Conservation (phyloP, 2,329 filamentous ascomycete species). For the Xylaria sp. region DNA sequence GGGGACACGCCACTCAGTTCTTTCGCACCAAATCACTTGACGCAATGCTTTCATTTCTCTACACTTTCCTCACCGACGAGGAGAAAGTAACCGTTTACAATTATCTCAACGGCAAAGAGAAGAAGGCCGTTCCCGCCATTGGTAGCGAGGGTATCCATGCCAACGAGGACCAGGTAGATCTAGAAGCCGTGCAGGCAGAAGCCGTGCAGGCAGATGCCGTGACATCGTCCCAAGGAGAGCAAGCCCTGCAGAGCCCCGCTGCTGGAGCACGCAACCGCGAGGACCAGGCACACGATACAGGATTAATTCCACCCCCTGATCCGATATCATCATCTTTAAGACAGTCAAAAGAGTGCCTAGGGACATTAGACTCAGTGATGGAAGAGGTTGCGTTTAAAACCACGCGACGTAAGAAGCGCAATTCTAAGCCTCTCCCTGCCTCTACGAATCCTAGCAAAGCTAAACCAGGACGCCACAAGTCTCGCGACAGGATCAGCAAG, state of each 20-base stretch:
- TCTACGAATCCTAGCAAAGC: background rate
- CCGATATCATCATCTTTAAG: too few species aligned
- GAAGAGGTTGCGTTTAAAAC: background rate
- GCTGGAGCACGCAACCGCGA: background rate
- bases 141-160: too few species aligned
- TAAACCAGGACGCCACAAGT: background rate
- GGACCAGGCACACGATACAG: background rate
- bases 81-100: too few species aligned
- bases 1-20: background rate
- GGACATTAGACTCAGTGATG: too few species aligned
- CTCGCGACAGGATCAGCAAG: slow-evolving; percentile 1
- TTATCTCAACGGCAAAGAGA: too few species aligned
- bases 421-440: background rate
- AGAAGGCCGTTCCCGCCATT: background rate
- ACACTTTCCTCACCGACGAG: background rate
- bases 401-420: background rate
- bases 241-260: background rate
- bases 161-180: too few species aligned
- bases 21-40: background rate
- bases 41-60: slow-evolving; percentile 1
- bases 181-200: too few species aligned
- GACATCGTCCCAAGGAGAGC: background rate
- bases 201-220: too few species aligned
- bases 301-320: too few species aligned
- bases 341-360: too few species aligned